phyloP scores from a whole-genome alignment of 495 filamentous ascomycete genomes.

The Jackrogersella multiformis region DNA sequence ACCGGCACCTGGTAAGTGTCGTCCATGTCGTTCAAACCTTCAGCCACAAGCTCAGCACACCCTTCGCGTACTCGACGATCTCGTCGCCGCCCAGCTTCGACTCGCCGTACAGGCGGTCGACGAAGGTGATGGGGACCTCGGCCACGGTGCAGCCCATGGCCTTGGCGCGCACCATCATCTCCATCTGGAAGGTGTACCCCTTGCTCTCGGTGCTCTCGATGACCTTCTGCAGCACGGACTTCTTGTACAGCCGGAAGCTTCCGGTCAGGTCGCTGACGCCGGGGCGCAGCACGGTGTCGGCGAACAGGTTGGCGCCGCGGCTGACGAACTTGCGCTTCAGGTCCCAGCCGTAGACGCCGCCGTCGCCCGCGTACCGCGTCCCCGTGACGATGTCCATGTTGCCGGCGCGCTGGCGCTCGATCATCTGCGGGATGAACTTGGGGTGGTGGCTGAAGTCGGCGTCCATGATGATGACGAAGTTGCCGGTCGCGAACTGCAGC shows the following conservation, averaged over 20 bases:
- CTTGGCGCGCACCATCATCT: constrained; percentile 85
- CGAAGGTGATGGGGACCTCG: constrained; percentile 95
- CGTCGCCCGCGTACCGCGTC: constrained; percentile 88
- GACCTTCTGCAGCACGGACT: constrained; percentile 85
- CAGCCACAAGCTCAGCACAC: constrained; percentile 87
- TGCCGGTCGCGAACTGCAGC: constrained; percentile 84
- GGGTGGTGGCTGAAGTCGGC: constrained; percentile 99
- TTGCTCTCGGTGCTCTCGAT: constrained; percentile 90
- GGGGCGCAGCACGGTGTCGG: constrained; percentile 90
- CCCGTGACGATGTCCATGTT: constrained; percentile 97
- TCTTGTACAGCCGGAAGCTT: constrained; percentile 94
- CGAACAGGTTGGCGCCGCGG: constrained; percentile 92
- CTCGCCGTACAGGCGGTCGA: constrained; percentile 94
- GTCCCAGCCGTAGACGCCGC: constrained; percentile 97
- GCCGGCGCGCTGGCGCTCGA: constrained; percentile 70
- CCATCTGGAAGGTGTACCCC: constrained; percentile 99
- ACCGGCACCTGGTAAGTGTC: neutral
- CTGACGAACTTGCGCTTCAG: constrained; percentile 93
- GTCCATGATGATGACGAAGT: constrained; percentile 99
- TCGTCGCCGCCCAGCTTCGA: constrained; percentile 93
- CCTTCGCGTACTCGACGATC: constrained; percentile 98
- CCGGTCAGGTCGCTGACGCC: constrained; percentile 98
- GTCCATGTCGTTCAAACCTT: constrained; percentile 68
- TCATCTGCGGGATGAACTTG: constrained; percentile 94
- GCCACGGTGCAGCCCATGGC: constrained; percentile 89